Conservation (phyloP, 345 rosid species). For the Dipteronia dyeriana region DNA sequence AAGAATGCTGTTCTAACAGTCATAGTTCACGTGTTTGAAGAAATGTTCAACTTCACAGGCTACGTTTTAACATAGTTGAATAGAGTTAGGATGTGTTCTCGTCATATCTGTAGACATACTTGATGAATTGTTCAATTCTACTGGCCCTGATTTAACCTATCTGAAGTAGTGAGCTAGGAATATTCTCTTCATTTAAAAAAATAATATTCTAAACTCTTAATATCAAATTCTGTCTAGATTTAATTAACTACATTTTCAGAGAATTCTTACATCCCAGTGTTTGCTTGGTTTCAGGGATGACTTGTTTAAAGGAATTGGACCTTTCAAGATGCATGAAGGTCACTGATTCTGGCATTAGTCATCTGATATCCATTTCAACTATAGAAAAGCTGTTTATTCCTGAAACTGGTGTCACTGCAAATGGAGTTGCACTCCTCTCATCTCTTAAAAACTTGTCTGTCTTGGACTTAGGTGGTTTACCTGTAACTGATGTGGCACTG, state of each 20-base stretch:
- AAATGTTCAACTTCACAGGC: not conserved
- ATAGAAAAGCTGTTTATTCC: constrained; percentile 64
- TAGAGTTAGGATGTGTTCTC: not conserved
- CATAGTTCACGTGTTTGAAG: not conserved
- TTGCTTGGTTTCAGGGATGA: constrained; percentile 53
- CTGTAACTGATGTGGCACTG: constrained; percentile 67
- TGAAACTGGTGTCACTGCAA: constrained; percentile 60
- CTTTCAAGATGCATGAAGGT: constrained; percentile 82
- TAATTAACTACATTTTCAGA: not conserved
- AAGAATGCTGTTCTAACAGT: not conserved
- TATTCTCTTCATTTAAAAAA: not conserved
- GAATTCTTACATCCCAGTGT: not conserved
- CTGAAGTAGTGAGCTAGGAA: not conserved
- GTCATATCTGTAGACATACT: not conserved
- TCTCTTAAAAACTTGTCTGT: constrained; percentile 59
- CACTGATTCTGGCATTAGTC: constrained; percentile 67
- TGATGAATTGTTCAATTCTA: not conserved
- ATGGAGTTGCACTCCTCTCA: constrained; percentile 65
- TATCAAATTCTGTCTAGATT: not conserved
- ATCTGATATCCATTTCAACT: constrained; percentile 64
- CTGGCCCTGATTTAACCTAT: not conserved
- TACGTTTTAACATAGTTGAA: not conserved
- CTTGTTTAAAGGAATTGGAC: constrained; percentile 69
- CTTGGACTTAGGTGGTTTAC: constrained; percentile 88
- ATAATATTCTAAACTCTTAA: too few relatives aligned